Evolutionary conservation across 257 asterid species (phyloP).

Genomic region (Capsicum chinense): DNA sequence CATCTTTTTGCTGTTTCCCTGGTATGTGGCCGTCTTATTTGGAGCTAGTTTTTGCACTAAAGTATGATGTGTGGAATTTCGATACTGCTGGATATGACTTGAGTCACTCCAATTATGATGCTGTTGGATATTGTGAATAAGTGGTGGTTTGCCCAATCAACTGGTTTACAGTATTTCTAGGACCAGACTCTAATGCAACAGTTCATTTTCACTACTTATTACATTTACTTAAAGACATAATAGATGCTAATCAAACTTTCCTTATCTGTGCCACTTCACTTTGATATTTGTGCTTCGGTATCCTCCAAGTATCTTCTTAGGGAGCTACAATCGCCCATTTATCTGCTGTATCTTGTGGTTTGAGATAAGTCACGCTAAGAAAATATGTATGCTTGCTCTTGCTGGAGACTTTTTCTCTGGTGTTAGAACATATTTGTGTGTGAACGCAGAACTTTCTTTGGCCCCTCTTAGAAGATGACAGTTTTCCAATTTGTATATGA

Average conservation of each 20-base stretch:
- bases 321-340: neutral
- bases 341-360: slow-evolving; percentile 10
- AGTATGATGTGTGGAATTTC: neutral
- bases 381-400: neutral
- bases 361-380: slow-evolving; percentile 20
- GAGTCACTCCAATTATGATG: neutral
- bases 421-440: neutral
- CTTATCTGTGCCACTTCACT: neutral
- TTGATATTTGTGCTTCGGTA: neutral
- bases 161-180: neutral
- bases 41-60: neutral
- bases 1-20: neutral
- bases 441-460: slow-evolving; percentile 10
- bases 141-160: neutral
- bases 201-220: neutral
- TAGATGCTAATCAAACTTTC: neutral
- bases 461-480: neutral
- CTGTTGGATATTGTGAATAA: neutral
- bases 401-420: slow-evolving; percentile 1
- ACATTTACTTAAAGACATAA: neutral
- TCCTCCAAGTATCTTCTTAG: neutral
- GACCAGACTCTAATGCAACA: neutral
- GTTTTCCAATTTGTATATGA: slow-evolving; percentile 31
- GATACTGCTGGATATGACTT: neutral
- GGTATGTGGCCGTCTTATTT: neutral